Evolutionary conservation across 768 basidiomycete species (phyloP).

Genomic region (Rhodosporidiobolus odoratus): DNA sequence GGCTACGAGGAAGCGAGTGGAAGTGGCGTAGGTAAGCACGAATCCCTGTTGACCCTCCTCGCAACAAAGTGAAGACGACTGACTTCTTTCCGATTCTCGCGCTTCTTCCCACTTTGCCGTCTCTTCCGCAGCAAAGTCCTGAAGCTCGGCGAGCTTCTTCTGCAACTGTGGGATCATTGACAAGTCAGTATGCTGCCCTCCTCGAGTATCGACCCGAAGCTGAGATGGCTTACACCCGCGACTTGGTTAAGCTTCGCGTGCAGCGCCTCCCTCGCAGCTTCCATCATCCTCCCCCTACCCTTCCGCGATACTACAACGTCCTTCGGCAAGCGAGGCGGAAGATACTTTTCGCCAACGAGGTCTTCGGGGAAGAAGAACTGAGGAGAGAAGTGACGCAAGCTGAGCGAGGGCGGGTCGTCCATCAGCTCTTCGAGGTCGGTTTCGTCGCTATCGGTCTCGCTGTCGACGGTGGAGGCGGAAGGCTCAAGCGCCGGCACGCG

Average conservation of each 20-base stretch:
- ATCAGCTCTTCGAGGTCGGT: background rate
- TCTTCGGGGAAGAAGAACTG: slow-evolving; percentile 25
- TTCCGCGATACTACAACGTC: background rate
- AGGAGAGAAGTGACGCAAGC: background rate
- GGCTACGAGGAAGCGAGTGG: background rate
- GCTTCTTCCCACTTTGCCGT: background rate
- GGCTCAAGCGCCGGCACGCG: background rate
- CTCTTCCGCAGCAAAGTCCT: background rate
- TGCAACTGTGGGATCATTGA: background rate
- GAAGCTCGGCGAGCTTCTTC: slow-evolving; percentile 18
- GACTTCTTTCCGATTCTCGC: background rate
- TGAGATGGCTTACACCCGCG: slow-evolving; percentile 17
- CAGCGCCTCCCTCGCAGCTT: slow-evolving; percentile 29
- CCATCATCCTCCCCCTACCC: slow-evolving; percentile 14
- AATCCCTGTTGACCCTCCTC: background rate
- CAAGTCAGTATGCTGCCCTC: background rate
- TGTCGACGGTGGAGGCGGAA: background rate
- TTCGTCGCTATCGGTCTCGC: background rate
- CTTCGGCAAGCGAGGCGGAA: slow-evolving; percentile 22
- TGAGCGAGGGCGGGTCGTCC: background rate
- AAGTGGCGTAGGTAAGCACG: background rate
- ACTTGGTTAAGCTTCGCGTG: slow-evolving; percentile 23
- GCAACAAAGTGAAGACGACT: background rate
- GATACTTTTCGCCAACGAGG: slow-evolving; percentile 17
- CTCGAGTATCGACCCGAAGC: background rate